phyloP scores from a whole-genome alignment of 1,139 yeast genomes.

The Lizanozyma gosingica region DNA sequence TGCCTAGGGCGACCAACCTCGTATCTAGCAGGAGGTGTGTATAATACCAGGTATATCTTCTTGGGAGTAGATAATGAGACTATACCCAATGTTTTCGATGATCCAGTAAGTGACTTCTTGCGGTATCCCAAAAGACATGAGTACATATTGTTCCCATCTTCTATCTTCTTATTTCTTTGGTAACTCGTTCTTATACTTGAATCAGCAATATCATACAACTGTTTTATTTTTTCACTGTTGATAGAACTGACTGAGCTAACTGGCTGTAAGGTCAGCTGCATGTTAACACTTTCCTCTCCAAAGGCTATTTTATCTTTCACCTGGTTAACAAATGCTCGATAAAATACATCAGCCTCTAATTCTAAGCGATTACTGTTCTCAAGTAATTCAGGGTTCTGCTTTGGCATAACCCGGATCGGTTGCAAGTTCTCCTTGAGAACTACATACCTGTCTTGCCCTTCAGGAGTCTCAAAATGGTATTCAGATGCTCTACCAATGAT shows the following conservation, averaged over 20 bases:
- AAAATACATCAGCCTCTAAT: slow-evolving; percentile 19
- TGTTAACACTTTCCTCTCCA: slow-evolving; percentile 13
- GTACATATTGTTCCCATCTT: neutral
- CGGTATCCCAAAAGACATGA: slow-evolving; percentile 13
- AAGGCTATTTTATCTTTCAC: slow-evolving; percentile 22
- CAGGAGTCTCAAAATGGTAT: slow-evolving; percentile 9
- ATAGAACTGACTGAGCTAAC: slow-evolving; percentile 6
- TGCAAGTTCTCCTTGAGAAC: slow-evolving; percentile 26
- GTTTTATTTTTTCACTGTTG: slow-evolving; percentile 6
- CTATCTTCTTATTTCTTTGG: slow-evolving; percentile 6
- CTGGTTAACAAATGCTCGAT: slow-evolving; percentile 28
- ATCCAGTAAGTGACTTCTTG: slow-evolving; percentile 29
- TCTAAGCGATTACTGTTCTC: slow-evolving; percentile 11
- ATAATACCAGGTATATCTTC: slow-evolving; percentile 18
- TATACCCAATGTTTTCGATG: slow-evolving; percentile 24
- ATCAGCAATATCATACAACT: slow-evolving; percentile 11
- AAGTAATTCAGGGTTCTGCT: slow-evolving; percentile 13
- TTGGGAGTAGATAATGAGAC: slow-evolving; percentile 31
- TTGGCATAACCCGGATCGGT: slow-evolving; percentile 32
- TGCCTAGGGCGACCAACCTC: neutral
- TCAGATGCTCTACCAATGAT: slow-evolving; percentile 35
- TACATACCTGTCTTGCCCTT: slow-evolving; percentile 23
- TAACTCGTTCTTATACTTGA: slow-evolving; percentile 12
- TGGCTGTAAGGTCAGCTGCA: slow-evolving; percentile 4
- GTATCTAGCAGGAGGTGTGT: slow-evolving; percentile 26